Evolutionary conservation across 1,284 basidiomycete genomes (phyloP), one percentile per base, ranked within the genome.

Genomic region (Heliocybe sulcata): DNA sequence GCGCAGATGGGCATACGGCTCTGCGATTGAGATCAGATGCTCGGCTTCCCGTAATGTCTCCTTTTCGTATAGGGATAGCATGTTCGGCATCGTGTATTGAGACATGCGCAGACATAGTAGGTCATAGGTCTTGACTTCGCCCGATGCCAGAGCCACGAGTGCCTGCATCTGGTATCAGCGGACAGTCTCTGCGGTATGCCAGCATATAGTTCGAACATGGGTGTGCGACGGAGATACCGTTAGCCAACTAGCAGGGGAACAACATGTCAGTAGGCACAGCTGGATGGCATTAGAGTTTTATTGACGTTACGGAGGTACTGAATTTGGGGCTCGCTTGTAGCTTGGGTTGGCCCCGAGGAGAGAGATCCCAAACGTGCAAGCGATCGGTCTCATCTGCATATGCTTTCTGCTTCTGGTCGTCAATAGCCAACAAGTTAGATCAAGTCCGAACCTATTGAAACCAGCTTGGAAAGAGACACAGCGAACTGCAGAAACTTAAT

Each of bases 41-140:
- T 67, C 60, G 29, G 84, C 72, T 4, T 85, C 83, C 52, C 76
- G 81, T 10, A 82, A 72, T 27, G 76, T 63, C 55, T 85, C 69
- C 56, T 87, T 81, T 57, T 86, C 80, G 63, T 92, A 87, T 48
- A 82, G 64, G 52, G 74, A 76, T 92, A 92, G 94, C 59, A 88
- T 72, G 63, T 91, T 91, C 0, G 82, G 83, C 45, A 89, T 78
- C 19, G 70, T 75, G 63, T 85, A 91, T 8, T 76, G 73, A 1
- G 89, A 89, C 58, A 85, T 75, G 27, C 78, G 72, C 22, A 80
- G 69, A 59, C 87, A 86, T 4, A 79, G 71, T 20, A 92, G 61
- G 65, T 93, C 90, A 64, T 85, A 91, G 2, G 86, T 83, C 57
- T 80, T 76, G 58, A 87, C 71, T 56, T 81, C 79, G 45, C 82